phyloP scores from a whole-genome alignment of 441 rosid species.

The Euphorbia schlechtendalii region DNA sequence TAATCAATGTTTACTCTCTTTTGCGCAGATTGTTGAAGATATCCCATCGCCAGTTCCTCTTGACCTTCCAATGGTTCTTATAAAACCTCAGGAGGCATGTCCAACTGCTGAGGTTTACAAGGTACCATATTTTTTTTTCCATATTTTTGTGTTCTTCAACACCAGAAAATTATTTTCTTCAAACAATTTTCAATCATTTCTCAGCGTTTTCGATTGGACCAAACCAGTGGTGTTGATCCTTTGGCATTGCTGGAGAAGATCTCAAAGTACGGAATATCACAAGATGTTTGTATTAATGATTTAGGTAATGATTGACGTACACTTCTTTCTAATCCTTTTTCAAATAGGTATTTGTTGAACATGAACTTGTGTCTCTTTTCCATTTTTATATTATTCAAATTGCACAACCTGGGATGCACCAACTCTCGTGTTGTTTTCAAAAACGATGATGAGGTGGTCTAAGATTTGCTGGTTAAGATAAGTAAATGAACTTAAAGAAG shows the following conservation, averaged over 20 bases:
- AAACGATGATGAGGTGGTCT: too few relatives aligned
- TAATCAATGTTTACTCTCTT: conserved; percentile 7
- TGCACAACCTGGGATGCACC: too few relatives aligned
- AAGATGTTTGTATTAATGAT: conserved; percentile 85
- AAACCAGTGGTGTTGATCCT: conserved; percentile 66
- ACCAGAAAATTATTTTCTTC: conserved; percentile 5
- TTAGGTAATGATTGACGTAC: conserved; percentile 48
- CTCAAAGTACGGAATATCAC: conserved; percentile 66
- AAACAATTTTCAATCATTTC: conserved; percentile 19
- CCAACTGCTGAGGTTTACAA: conserved; percentile 93
- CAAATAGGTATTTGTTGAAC: background rate
- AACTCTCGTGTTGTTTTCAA: too few relatives aligned
- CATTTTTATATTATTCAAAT: too few relatives aligned
- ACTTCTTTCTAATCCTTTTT: conserved; percentile 6
- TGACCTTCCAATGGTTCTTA: conserved; percentile 73
- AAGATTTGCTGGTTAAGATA: too few relatives aligned
- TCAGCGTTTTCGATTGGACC: conserved; percentile 65
- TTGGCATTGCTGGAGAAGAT: conserved; percentile 64
- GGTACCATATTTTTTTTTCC: conserved; percentile 32
- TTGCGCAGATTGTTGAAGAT: conserved; percentile 72
- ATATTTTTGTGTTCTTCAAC: background rate
- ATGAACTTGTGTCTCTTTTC: background rate
- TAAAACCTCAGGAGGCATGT: conserved; percentile 86
- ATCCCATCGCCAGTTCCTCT: conserved; percentile 61
- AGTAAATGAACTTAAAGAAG: too few relatives aligned